Evolutionary conservation across 306 rosid genomes (phyloP), one percentile per base, ranked within the genome.

Genomic region (Abrus pulchellus): DNA sequence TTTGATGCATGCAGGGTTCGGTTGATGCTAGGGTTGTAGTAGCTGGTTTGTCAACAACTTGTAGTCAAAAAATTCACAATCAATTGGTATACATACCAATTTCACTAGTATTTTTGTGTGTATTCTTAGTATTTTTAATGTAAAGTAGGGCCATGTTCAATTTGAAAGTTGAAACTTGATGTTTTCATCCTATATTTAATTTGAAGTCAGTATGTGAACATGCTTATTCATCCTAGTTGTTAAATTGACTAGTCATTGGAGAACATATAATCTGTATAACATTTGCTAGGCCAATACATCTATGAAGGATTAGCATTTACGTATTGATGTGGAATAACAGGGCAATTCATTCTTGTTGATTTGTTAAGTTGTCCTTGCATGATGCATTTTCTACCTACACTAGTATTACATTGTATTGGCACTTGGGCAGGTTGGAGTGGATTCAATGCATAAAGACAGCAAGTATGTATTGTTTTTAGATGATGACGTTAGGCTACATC

Each of bases 51-150:
- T 92, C 98, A 77, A 90, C 97, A 80, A 93, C 97, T 70, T 96
- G 99, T 66, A 96, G 98, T 90, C 99, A 96, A 85, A 96, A 96
- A 85, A 89, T 96, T 85, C 98, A 96, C 88, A 96, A 96, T 79
- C 99, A 96, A 72, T 81, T 96, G 98, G 99, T 96, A 20, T 20
- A 20, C 20, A 20, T 20, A 20, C 20, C 20, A 20, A 20, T 20
- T 20, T 20, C 20, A 20, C 20, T 20, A 20, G 20, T 20, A 20
- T 20, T 20, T 20, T 20, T 20, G 40, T 36, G 40, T 36, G 40
- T 4, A 36, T 36, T 2, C 6, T 27, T 34, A 63, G 69, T 44
- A 30, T 79, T 70, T 86, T 77, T 86, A 41, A 60, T 77, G 55
- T 40, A 80, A 40, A 43, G 38, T 72, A 38, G 57, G 59, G 68